Percentiles rank a stretch among this genome's conserved stretches.
These are phyloP conservation scores for Tetrapisispora nanseiensis DNA, from an alignment of 805 yeast species.

Conservation along the genomic window DNA sequence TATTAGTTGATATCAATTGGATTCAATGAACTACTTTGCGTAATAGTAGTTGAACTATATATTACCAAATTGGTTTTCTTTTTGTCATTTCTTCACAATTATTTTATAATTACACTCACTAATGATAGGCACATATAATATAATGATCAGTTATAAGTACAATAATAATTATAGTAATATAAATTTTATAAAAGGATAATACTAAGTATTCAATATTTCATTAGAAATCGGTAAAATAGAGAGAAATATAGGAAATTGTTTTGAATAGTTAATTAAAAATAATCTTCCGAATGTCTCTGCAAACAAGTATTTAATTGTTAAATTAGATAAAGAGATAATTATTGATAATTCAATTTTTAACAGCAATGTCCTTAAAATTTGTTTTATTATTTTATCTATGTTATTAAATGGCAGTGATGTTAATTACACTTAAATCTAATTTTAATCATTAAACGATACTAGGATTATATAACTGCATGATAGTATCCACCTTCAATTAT, in stretches of 20 bases:
- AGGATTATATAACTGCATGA: no score
- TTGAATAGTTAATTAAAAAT: no score
- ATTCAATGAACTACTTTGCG: not conserved
- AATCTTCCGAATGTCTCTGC: not conserved
- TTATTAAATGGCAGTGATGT: no score
- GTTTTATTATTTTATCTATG: no score
- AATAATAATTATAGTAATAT: not conserved
- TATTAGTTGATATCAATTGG: not conserved
- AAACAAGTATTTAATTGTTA: no score
- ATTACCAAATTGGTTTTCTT: not conserved
- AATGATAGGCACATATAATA: not conserved
- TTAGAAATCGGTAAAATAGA: not conserved
- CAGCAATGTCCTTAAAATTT: no score
- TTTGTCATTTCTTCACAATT: not conserved
- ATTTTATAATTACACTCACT: conserved; percentile 1
- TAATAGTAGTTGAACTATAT: not conserved
- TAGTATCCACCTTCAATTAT: not conserved
- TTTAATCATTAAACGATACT: no score
- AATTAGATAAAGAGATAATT: no score
- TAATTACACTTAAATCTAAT: no score
- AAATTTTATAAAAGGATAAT: conserved; percentile 1
- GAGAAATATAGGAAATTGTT: not conserved
- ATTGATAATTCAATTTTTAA: no score
- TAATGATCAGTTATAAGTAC: not conserved
- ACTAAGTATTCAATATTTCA: not conserved